These are phyloP conservation scores for Phoma sp. DNA, from an alignment of 2,329 filamentous ascomycete species.

Conservation along the genomic window DNA sequence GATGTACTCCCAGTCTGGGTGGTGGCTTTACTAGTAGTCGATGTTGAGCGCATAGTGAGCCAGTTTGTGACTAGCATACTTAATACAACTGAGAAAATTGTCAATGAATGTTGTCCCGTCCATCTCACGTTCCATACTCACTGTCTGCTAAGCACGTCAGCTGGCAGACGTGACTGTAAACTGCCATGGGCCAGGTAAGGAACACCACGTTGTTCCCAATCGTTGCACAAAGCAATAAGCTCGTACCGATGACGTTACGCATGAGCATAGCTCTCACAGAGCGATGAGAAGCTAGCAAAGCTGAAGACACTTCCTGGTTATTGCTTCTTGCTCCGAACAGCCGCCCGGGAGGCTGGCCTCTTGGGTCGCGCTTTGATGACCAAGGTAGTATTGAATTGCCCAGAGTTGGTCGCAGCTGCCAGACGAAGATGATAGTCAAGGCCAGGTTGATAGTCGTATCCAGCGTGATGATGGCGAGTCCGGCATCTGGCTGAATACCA, in stretches of 20 bases:
- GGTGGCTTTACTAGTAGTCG: background rate
- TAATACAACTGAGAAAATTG: conserved; percentile 15
- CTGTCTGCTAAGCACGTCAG: conserved; percentile 47
- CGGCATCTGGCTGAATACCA: conserved; percentile 39
- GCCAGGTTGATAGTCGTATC: conserved; percentile 43
- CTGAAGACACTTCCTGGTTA: background rate
- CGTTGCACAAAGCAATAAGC: conserved; percentile 42
- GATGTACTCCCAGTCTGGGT: background rate
- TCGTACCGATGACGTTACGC: conserved; percentile 35
- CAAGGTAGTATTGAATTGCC: background rate
- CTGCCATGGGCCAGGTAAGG: conserved; percentile 30
- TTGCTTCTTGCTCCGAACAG: background rate
- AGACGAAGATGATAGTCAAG: conserved; percentile 45
- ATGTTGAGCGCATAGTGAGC: conserved; percentile 23
- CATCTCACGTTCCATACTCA: conserved; percentile 24
- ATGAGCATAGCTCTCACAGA: conserved; percentile 29
- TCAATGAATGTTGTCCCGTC: background rate
- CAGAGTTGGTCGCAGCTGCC: conserved; percentile 38
- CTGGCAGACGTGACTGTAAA: conserved; percentile 46
- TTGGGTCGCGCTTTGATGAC: background rate
- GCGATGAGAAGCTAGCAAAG: conserved; percentile 2
- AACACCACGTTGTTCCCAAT: conserved; percentile 44
- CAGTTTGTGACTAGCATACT: conserved; percentile 30
- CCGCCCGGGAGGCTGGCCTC: background rate
- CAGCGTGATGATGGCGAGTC: conserved; percentile 38